Conservation (phyloP, 2,329 filamentous ascomycete genomes). For the Alternaria brassicicola region DNA sequence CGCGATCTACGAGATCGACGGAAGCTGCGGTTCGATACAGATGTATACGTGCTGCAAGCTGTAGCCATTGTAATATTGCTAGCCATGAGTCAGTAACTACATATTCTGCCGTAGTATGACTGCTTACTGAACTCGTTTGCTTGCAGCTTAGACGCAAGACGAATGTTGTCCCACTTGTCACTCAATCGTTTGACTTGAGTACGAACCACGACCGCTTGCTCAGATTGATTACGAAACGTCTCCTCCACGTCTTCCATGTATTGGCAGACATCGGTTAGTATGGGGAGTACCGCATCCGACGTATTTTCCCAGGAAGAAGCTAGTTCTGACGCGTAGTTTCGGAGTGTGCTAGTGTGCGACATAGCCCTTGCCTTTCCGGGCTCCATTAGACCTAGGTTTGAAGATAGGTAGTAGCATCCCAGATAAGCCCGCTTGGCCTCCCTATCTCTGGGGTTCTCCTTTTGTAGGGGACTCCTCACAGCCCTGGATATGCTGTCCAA, state of each 20-base stretch:
- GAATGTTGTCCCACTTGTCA: slow-evolving; percentile 44
- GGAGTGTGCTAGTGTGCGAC: slow-evolving; percentile 35
- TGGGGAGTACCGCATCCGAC: slow-evolving; percentile 38
- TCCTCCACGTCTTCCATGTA: slow-evolving; percentile 47
- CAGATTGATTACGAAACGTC: slow-evolving; percentile 36
- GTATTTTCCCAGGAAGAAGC: slow-evolving; percentile 39
- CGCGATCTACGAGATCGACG: slow-evolving; percentile 38
- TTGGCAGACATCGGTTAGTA: slow-evolving; percentile 41
- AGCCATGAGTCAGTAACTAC: slow-evolving; percentile 14
- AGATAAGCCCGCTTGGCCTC: slow-evolving; percentile 45
- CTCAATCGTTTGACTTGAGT: slow-evolving; percentile 42
- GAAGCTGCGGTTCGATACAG: slow-evolving; percentile 37
- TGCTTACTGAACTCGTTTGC: slow-evolving; percentile 41
- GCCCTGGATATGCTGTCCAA: slow-evolving; percentile 34
- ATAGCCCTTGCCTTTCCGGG: slow-evolving; percentile 30
- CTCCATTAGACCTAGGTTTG: slow-evolving; percentile 37
- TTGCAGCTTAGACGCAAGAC: slow-evolving; percentile 35
- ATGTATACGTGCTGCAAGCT: slow-evolving; percentile 38
- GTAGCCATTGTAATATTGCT: slow-evolving; percentile 44
- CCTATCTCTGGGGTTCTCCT: slow-evolving; percentile 30
- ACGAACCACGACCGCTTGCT: slow-evolving; percentile 39
- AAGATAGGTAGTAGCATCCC: slow-evolving; percentile 44
- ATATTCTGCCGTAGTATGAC: not conserved
- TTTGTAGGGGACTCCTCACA: slow-evolving; percentile 26
- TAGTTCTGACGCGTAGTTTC: slow-evolving; percentile 42